Conservation (phyloP, 148 eudicot genomes). For the Hydrangea macrophylla region DNA sequence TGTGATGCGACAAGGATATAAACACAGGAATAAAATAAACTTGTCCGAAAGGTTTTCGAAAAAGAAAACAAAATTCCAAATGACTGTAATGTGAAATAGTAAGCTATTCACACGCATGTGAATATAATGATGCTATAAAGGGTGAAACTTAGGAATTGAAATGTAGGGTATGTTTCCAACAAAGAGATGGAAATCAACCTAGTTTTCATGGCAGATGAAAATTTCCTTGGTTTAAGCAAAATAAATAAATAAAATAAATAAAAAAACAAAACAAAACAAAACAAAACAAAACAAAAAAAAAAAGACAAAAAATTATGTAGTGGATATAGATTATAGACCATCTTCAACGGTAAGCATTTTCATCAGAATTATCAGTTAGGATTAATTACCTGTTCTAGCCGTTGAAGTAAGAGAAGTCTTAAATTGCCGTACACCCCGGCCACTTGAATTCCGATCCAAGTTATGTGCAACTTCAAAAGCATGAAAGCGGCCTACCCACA, state of each 20-base stretch:
- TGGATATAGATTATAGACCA: not conserved
- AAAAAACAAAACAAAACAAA: too few species aligned
- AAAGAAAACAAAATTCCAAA: too few species aligned
- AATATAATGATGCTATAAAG: not conserved
- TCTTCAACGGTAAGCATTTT: not conserved
- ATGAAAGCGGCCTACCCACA: slow-evolving; percentile 83
- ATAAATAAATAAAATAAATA: too few species aligned
- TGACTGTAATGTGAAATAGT: not conserved
- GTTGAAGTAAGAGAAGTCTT: slow-evolving; percentile 93
- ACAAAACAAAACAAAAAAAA: too few species aligned
- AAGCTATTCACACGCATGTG: not conserved
- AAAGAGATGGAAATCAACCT: not conserved
- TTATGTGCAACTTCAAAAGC: slow-evolving; percentile 92
- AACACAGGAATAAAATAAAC: slow-evolving; percentile 1
- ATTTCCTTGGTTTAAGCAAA: too few species aligned
- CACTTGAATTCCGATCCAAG: slow-evolving; percentile 83
- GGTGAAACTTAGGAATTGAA: not conserved
- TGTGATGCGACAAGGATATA: slow-evolving; percentile 18
- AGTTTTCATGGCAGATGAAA: too few species aligned
- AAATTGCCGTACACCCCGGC: slow-evolving; percentile 93
- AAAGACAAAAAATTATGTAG: not conserved
- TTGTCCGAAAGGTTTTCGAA: not conserved
- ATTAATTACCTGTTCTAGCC: slow-evolving; percentile 71
- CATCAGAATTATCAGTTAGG: too few species aligned
- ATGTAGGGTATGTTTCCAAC: not conserved